Evolutionary conservation across 768 basidiomycete species (phyloP).

Genomic region (Leccinum truebloodii): DNA sequence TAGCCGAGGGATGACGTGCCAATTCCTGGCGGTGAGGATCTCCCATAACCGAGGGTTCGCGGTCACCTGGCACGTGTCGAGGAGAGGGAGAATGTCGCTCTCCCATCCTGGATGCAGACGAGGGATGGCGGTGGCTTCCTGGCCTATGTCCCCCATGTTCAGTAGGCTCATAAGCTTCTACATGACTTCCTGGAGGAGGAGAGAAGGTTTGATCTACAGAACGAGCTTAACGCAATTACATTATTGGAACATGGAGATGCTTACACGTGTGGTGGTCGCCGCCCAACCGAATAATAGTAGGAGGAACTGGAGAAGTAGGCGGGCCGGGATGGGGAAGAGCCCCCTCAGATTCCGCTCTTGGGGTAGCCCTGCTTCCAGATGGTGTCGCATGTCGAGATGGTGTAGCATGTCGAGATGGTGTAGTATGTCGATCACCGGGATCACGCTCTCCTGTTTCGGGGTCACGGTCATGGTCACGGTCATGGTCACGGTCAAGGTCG

Average conservation of each 20-base stretch:
- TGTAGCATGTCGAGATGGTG: background rate
- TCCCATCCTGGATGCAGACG: background rate
- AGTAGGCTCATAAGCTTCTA: slow-evolving; percentile 9
- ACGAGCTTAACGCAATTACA: slow-evolving; percentile 8
- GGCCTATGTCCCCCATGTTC: slow-evolving; percentile 1
- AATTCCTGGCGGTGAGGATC: background rate
- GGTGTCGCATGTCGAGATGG: too few species aligned
- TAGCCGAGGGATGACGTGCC: background rate
- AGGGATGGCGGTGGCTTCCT: background rate
- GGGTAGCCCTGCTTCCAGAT: slow-evolving; percentile 6
- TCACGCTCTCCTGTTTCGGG: slow-evolving; percentile 15
- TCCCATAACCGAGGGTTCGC: background rate
- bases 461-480: too few species aligned
- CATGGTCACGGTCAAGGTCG: too few species aligned
- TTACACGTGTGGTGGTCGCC: slow-evolving; percentile 20
- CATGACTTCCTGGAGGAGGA: slow-evolving; percentile 4
- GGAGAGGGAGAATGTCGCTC: background rate
- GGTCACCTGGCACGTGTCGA: background rate
- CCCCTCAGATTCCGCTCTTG: slow-evolving; percentile 12
- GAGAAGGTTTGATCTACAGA: slow-evolving; percentile 20
- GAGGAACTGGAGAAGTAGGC: slow-evolving; percentile 24
- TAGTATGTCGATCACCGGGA: slow-evolving; percentile 13
- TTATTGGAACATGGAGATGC: background rate
- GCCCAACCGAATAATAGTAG: slow-evolving; percentile 33
- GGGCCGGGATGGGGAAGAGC: slow-evolving; percentile 5